phyloP scores from a whole-genome alignment of 2,329 filamentous ascomycete species.

The Knoxdaviesia capensis region DNA sequence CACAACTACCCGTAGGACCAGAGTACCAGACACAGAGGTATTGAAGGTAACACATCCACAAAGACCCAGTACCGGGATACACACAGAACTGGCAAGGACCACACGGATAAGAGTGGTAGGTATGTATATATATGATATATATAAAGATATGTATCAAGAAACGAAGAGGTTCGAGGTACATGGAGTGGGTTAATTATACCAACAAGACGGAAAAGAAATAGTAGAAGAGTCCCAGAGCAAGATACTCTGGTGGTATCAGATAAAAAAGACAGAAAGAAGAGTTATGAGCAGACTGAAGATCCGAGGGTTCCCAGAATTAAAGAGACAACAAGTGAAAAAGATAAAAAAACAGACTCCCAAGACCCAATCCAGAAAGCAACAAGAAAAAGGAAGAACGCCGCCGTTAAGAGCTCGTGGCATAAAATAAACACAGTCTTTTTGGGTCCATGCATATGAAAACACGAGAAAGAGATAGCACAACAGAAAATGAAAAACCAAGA shows the following conservation, averaged over 20 bases:
- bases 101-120: no score
- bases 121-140: neutral
- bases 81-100: no score
- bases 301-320: conserved; percentile 1
- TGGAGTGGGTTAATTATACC: neutral
- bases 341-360: neutral
- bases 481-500: neutral
- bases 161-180: neutral
- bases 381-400: neutral
- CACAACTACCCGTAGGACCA: no score
- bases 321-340: neutral
- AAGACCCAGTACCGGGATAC: no score
- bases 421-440: neutral
- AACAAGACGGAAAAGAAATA: neutral
- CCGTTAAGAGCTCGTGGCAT: neutral
- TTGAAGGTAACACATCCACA: no score
- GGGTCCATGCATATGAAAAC: neutral
- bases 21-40: no score
- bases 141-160: neutral
- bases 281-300: neutral
- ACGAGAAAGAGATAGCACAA: neutral
- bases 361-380: neutral
- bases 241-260: no score
- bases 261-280: neutral
- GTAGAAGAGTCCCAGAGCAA: neutral